A percentile compares a stretch with the other conserved stretches of the same genome.
Conservation (phyloP, 345 rosid genomes). For the Erodium maritimum region DNA sequence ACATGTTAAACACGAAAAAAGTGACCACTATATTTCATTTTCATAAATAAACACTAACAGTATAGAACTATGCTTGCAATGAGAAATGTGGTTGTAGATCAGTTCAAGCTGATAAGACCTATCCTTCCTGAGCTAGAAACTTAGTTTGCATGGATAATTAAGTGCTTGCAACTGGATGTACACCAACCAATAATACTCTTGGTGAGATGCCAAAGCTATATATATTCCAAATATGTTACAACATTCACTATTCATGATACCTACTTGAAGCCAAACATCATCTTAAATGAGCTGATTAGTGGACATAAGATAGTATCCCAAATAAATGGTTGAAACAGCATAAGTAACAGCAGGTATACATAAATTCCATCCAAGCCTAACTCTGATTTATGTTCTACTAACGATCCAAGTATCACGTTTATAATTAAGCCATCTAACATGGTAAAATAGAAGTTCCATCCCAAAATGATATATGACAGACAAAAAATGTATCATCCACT, state of each 20-base stretch:
- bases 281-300: background rate
- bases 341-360: background rate
- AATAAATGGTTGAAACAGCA: background rate
- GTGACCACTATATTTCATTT: too few relatives aligned
- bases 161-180: background rate
- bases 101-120: background rate
- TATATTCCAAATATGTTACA: background rate
- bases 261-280: background rate
- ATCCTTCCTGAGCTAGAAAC: background rate
- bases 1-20: background rate
- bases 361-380: background rate
- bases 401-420: background rate
- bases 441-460: background rate
- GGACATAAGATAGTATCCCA: background rate
- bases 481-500: too few relatives aligned
- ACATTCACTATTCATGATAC: background rate
- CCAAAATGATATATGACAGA: too few relatives aligned
- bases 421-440: too few relatives aligned
- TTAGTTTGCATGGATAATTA: too few relatives aligned
- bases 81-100: background rate
- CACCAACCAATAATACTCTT: background rate
- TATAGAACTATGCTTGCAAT: background rate
- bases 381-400: background rate
- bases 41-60: too few relatives aligned
- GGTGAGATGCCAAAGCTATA: too few relatives aligned